These are phyloP conservation scores for Melocanna baccifera DNA, from an alignment of 176 grass and related monocot species.

Conservation along the genomic window DNA sequence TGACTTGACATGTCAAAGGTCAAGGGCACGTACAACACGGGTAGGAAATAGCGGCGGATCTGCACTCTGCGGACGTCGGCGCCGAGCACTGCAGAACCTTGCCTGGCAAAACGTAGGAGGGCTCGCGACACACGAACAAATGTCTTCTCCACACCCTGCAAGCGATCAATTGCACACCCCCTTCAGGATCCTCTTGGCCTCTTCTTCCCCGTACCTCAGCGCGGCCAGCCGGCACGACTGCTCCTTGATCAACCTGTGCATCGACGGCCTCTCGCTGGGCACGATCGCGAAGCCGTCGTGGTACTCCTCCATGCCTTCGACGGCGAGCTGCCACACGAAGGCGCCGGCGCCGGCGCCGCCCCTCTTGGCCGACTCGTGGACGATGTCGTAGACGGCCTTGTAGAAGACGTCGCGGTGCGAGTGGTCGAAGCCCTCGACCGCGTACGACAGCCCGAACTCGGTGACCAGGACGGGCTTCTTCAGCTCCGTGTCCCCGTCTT, in stretches of 20 bases:
- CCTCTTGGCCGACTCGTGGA: conserved; percentile 53
- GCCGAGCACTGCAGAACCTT: neutral
- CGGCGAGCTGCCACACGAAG: conserved; percentile 81
- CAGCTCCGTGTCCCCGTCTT: conserved; percentile 76
- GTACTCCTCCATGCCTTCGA: conserved; percentile 69
- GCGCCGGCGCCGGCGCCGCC: conserved; percentile 65
- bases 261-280: conserved; percentile 59
- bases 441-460: conserved; percentile 81
- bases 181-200: conserved; percentile 34
- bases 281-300: conserved; percentile 70
- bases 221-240: conserved; percentile 72
- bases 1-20: conserved; percentile 29
- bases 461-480: conserved; percentile 75
- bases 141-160: neutral
- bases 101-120: neutral
- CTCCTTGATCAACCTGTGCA: conserved; percentile 65
- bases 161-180: conserved; percentile 43
- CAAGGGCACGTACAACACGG: conserved; percentile 27
- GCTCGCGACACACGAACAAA: neutral
- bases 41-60: neutral
- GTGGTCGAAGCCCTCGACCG: conserved; percentile 51
- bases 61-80: conserved; percentile 31
- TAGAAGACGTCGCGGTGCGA: conserved; percentile 70
- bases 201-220: conserved; percentile 33
- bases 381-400: conserved; percentile 63